These are phyloP conservation scores for Colletotrichum tanaceti DNA, from an alignment of 2,329 filamentous ascomycete species.

Conservation along the genomic window DNA sequence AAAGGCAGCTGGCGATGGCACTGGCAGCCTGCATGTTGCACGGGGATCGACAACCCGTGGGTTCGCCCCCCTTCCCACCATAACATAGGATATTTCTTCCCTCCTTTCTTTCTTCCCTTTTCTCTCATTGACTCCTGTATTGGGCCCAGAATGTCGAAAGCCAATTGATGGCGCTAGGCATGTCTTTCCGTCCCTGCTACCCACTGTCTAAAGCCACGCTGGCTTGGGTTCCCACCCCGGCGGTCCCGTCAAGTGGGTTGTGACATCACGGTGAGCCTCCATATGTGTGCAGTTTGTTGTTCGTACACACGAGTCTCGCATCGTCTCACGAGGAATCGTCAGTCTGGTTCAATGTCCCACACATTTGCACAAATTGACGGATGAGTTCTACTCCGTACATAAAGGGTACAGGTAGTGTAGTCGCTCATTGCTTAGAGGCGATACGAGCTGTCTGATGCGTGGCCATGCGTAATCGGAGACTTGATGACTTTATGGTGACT, in stretches of 20 bases:
- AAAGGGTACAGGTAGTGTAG: not conserved
- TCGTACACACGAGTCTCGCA: conserved; percentile 22
- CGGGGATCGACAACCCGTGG: conserved; percentile 24
- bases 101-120: not conserved
- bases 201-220: conserved; percentile 29
- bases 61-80: conserved; percentile 13
- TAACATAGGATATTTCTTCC: conserved; percentile 8
- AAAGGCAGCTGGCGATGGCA: conserved; percentile 19
- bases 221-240: conserved; percentile 7
- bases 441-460: conserved; percentile 33
- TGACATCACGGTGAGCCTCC: conserved; percentile 34
- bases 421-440: not conserved
- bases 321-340: conserved; percentile 22
- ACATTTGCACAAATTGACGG: conserved; percentile 9
- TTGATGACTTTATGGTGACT: not conserved
- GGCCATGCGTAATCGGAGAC: conserved; percentile 7
- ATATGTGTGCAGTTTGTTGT: not conserved
- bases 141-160: conserved; percentile 23
- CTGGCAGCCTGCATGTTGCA: not conserved
- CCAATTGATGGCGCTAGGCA: conserved; percentile 21
- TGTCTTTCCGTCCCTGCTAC: conserved; percentile 32
- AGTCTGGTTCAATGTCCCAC: conserved; percentile 35
- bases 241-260: conserved; percentile 30
- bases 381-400: not conserved
- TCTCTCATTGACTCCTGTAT: conserved; percentile 2